A percentile compares a stretch with the other conserved stretches of the same genome.
These are phyloP conservation scores for Podila minutissima DNA, from an alignment of 192 early-diverging fungal genomes.

Conservation along the genomic window DNA sequence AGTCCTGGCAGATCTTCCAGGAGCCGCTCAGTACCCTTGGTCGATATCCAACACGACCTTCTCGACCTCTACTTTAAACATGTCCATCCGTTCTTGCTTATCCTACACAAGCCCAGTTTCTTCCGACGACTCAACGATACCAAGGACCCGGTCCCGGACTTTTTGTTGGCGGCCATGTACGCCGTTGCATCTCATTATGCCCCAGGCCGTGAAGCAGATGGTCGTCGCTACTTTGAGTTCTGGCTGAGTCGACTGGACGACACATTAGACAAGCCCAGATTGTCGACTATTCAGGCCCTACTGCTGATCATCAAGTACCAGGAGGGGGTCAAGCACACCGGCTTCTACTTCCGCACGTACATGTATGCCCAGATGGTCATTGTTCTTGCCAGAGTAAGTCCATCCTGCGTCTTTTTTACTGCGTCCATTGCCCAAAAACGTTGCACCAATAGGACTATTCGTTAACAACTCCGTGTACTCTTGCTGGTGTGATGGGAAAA, in stretches of 20 bases:
- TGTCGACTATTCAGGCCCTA: constrained; percentile 63
- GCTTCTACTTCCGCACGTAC: constrained; percentile 61
- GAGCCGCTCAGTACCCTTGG: constrained; percentile 30
- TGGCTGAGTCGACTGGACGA: constrained; percentile 56
- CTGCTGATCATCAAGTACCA: constrained; percentile 64
- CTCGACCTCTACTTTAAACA: constrained; percentile 63
- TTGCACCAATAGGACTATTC: neutral
- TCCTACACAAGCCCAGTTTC: constrained; percentile 63
- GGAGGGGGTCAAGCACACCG: constrained; percentile 54
- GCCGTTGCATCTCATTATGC: constrained; percentile 45
- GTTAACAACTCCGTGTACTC: neutral
- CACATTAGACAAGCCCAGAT: constrained; percentile 56
- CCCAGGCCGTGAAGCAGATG: constrained; percentile 40
- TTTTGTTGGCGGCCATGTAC: constrained; percentile 44
- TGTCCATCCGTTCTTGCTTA: constrained; percentile 63
- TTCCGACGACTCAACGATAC: constrained; percentile 54
- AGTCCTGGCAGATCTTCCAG: constrained; percentile 18
- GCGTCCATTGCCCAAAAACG: neutral
- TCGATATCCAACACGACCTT: constrained; percentile 47
- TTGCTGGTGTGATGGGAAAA: too few relatives aligned
- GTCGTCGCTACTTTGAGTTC: constrained; percentile 44
- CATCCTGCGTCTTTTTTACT: neutral
- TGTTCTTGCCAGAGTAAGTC: constrained; percentile 46
- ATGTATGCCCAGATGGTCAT: constrained; percentile 58
- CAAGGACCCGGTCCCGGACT: constrained; percentile 57